These are phyloP conservation scores for Coprinopsis cinerea DNA, from an alignment of 768 basidiomycete genomes.

Conservation along the genomic window DNA sequence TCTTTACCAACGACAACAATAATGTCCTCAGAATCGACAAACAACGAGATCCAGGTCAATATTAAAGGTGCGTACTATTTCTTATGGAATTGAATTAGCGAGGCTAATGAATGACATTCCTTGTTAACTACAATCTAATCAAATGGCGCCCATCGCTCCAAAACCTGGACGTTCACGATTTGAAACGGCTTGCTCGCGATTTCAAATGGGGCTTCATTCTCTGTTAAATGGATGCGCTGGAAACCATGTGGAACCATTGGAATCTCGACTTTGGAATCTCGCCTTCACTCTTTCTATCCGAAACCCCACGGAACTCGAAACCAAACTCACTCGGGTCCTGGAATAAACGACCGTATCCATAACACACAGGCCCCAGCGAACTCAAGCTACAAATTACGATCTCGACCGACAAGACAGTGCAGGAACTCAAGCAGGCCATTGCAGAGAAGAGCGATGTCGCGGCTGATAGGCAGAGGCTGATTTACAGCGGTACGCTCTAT, in stretches of 20 bases:
- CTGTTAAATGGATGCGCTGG: too few species aligned
- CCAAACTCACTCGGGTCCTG: not conserved
- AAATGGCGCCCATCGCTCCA: too few species aligned
- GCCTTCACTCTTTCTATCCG: not conserved
- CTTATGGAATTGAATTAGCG: not conserved
- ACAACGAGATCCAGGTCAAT: slow-evolving; percentile 56
- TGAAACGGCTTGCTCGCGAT: too few species aligned
- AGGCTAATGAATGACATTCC: too few species aligned
- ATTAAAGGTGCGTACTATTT: slow-evolving; percentile 49
- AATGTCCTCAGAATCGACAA: slow-evolving; percentile 42
- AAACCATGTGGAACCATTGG: too few species aligned
- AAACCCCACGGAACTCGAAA: not conserved
- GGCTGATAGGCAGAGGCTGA: slow-evolving; percentile 83
- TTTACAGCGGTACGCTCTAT: slow-evolving; percentile 71
- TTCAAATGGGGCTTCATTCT: too few species aligned
- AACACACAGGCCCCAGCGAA: slow-evolving; percentile 70
- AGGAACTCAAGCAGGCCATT: slow-evolving; percentile 87
- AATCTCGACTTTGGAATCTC: too few species aligned
- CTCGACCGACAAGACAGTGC: slow-evolving; percentile 74
- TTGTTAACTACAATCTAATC: too few species aligned
- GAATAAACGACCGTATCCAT: not conserved
- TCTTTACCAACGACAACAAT: slow-evolving; percentile 30
- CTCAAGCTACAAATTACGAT: slow-evolving; percentile 89
- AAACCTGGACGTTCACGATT: too few species aligned
- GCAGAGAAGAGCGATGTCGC: slow-evolving; percentile 80